A percentile compares a stretch with the other conserved stretches of the same genome.
Conservation (phyloP, 1,139 yeast genomes). For the Pichia sp. region DNA sequence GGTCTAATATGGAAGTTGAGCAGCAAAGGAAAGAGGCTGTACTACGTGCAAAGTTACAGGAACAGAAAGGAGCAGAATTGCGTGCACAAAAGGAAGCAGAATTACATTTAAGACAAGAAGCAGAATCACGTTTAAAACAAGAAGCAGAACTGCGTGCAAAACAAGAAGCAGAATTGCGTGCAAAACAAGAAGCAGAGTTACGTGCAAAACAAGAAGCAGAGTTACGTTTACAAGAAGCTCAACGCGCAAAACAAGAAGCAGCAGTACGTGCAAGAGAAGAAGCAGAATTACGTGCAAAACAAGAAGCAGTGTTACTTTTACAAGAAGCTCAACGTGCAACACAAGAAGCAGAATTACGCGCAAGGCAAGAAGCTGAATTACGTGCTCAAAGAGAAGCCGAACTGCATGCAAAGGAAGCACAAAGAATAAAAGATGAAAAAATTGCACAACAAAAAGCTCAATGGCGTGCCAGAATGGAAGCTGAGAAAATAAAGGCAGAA, state of each 20-base stretch:
- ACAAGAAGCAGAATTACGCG: not conserved
- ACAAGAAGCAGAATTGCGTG: not conserved
- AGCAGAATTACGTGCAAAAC: not conserved
- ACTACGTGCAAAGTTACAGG: not conserved
- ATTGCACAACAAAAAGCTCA: not conserved
- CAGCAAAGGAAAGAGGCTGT: not conserved
- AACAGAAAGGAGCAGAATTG: not conserved
- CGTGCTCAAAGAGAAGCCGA: not conserved
- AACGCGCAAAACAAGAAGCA: not conserved
- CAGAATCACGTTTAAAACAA: not conserved
- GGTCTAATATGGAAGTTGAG: not conserved
- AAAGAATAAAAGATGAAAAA: not conserved
- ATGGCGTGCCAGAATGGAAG: not conserved
- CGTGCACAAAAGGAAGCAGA: not conserved
- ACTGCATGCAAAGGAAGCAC: not conserved
- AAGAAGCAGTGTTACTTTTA: too few relatives aligned
- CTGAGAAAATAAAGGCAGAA: not conserved
- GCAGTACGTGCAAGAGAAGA: not conserved
- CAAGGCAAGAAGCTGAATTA: not conserved
- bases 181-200: not conserved
- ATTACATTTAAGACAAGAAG: not conserved
- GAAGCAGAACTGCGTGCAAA: not conserved
- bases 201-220: not conserved
- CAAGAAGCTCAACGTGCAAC: not conserved
- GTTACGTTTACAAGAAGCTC: not conserved